These are phyloP conservation scores for Epichloe hybrida DNA, from an alignment of 2,329 filamentous ascomycete species.

Conservation along the genomic window DNA sequence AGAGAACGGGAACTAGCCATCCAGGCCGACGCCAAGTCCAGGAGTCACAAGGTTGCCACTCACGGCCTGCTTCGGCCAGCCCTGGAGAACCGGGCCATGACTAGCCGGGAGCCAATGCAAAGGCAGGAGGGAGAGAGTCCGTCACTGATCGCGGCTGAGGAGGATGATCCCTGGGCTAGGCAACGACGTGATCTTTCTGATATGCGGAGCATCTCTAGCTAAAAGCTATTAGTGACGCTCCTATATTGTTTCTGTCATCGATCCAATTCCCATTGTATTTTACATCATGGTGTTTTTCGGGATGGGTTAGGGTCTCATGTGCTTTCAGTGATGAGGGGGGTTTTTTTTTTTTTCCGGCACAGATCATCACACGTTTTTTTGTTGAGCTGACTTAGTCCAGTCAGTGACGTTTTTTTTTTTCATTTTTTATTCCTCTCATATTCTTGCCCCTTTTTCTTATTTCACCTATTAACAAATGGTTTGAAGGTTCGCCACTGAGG, in stretches of 20 bases:
- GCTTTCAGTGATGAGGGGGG: not conserved
- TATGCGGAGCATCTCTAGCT: slow-evolving; percentile 25
- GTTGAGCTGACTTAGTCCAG: not conserved
- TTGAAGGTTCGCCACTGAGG: not conserved
- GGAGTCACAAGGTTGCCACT: slow-evolving; percentile 24
- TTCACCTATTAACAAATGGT: not conserved
- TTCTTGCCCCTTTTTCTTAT: not conserved
- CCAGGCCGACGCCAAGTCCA: slow-evolving; percentile 33
- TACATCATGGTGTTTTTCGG: slow-evolving; percentile 8
- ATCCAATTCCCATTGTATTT: slow-evolving; percentile 10
- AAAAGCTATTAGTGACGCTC: not conserved
- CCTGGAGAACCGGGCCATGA: slow-evolving; percentile 49
- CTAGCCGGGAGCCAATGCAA: slow-evolving; percentile 48
- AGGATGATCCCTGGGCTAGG: slow-evolving; percentile 35
- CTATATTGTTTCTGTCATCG: slow-evolving; percentile 1
- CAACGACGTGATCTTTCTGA: slow-evolving; percentile 31
- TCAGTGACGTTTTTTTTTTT: not conserved
- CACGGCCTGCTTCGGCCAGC: slow-evolving; percentile 26
- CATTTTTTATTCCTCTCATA: not conserved
- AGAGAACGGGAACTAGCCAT: slow-evolving; percentile 45
- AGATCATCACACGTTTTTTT: not conserved
- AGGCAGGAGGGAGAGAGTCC: slow-evolving; percentile 47
- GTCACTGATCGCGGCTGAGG: slow-evolving; percentile 33
- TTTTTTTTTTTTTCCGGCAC: not conserved
- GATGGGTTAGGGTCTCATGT: slow-evolving; percentile 1